Percentiles rank a stretch among this genome's conserved stretches.
Conservation (phyloP, 208 protist species). For the Polymyxa betae region DNA sequence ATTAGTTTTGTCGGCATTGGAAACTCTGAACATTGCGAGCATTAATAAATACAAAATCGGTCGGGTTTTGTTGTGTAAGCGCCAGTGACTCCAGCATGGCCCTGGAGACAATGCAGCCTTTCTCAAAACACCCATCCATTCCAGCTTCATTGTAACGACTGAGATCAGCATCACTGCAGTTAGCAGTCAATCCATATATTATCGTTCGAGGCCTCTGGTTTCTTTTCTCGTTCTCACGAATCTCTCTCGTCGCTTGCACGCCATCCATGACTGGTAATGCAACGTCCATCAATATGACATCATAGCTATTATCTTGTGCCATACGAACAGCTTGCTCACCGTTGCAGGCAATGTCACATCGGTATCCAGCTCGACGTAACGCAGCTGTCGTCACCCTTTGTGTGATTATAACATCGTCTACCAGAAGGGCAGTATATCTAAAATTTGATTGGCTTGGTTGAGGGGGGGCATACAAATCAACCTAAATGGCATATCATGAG, state of each 20-base stretch:
- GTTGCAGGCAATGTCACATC: slow-evolving; percentile 16
- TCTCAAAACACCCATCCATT: slow-evolving; percentile 38
- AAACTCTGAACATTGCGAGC: slow-evolving; percentile 32
- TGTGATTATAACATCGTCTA: slow-evolving; percentile 49
- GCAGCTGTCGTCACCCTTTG: background rate
- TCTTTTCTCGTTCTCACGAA: slow-evolving; percentile 9
- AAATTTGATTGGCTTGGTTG: background rate
- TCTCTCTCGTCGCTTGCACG: background rate
- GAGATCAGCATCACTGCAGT: slow-evolving; percentile 30
- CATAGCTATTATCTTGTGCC: background rate
- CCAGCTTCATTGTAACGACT: slow-evolving; percentile 17
- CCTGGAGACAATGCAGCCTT: slow-evolving; percentile 25
- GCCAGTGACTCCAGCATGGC: slow-evolving; percentile 33
- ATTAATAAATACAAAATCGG: slow-evolving; percentile 52
- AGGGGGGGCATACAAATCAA: background rate
- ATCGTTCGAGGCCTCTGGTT: background rate
- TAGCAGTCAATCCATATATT: slow-evolving; percentile 9
- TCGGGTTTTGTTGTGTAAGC: background rate
- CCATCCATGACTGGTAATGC: slow-evolving; percentile 4
- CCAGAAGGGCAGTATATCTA: background rate
- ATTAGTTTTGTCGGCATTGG: background rate
- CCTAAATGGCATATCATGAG: background rate
- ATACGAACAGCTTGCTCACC: background rate
- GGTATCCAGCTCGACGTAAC: slow-evolving; percentile 29
- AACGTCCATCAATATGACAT: slow-evolving; percentile 46